Evolutionary conservation across 2,329 filamentous ascomycete genomes (phyloP), one percentile per base, ranked within the genome.

Genomic region (Aspergillus tamarii): DNA sequence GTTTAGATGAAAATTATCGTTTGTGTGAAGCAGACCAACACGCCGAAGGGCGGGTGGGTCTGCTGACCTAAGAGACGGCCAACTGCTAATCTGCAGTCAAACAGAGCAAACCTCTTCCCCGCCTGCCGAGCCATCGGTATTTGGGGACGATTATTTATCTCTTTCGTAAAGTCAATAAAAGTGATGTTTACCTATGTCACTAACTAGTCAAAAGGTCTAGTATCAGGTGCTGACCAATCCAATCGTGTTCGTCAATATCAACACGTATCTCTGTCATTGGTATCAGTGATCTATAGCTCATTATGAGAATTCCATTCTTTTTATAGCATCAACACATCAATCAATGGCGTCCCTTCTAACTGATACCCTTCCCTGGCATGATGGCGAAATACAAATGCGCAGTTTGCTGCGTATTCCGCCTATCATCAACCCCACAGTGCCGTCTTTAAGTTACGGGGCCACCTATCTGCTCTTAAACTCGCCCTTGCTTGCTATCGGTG

Each of bases 341-440:
- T 64, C n/a, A 19, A 74, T 74, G 72, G 21, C 70, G 3, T 65
- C 70, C 50, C 62, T 73, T 16, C 61, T 74, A 32, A 64, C 67
- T 32, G 67, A 57, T 23, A 66, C 66, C 10, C 55, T 71, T 14
- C 66, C 69, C 46, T 93, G 86, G 82, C 88, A 91, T 75, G 75
- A 84, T 11, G 91, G 91, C 69, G 91, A 94, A 77, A 72, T 82
- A 48, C 82, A 84, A 56, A 86, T 94, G 77, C 90, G 90, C 62
- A 74, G 79, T 19, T 81, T 89, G 6, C 84, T 94, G 62, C 83
- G 81, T 39, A 81, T 89, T 0, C 88, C 89, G 0, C 74, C 78
- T 71, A 91, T 92, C 0, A 93, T 86, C 55, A 94, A 95, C 70
- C 91, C 92, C 0, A 93, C 90, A 0, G 77, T 84, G 1, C 81